Evolutionary conservation across 352 stramenopile species (phyloP).

Genomic region (Phytophthora europaea): DNA sequence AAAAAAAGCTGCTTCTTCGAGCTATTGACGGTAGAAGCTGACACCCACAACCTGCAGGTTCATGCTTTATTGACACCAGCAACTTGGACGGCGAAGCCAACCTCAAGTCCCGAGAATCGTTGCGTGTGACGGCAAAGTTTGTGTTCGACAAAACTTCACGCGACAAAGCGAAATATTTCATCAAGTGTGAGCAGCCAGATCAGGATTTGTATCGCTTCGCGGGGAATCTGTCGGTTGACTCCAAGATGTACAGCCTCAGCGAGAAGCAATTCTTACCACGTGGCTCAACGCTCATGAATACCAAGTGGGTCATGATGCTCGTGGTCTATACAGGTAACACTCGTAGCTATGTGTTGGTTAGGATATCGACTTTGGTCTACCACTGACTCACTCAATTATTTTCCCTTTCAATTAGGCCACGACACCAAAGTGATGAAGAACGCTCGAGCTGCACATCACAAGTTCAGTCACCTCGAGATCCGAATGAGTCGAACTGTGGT

Average conservation of each 20-base stretch:
- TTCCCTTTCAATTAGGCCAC: constrained; percentile 45
- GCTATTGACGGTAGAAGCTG: neutral
- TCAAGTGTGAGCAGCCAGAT: constrained; percentile 82
- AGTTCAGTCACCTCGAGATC: constrained; percentile 85
- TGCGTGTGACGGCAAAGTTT: constrained; percentile 51
- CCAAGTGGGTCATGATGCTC: constrained; percentile 73
- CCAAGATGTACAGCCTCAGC: constrained; percentile 71
- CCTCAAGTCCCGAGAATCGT: constrained; percentile 69
- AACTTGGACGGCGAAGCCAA: constrained; percentile 88
- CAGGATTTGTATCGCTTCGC: constrained; percentile 85
- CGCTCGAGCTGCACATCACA: constrained; percentile 79
- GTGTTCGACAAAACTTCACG: constrained; percentile 44
- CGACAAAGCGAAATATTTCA: constrained; percentile 64
- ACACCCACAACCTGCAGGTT: constrained; percentile 36
- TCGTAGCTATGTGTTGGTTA: neutral
- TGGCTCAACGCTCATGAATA: constrained; percentile 85
- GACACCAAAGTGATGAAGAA: constrained; percentile 95
- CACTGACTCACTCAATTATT: neutral
- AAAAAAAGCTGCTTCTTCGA: neutral
- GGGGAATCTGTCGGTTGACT: constrained; percentile 71
- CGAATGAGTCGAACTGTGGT: constrained; percentile 85
- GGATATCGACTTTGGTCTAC: neutral
- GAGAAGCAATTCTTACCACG: constrained; percentile 83
- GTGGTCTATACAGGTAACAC: constrained; percentile 75
- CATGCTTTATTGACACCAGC: constrained; percentile 86